Base-by-base conservation (phyloP, 805 yeast species). In the Scheffersomyces lignosus region DNA sequence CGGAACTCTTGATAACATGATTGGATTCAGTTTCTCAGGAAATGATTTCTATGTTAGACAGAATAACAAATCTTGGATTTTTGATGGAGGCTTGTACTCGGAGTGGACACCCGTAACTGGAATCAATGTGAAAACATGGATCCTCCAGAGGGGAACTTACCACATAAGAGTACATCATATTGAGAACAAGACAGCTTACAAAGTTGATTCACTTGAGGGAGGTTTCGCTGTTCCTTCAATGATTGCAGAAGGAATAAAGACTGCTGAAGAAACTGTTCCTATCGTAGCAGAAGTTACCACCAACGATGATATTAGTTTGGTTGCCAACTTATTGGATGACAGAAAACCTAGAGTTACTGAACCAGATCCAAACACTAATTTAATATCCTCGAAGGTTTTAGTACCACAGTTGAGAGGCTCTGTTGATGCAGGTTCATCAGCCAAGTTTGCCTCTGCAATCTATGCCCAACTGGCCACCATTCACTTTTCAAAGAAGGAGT, bases 311-410 rank as follows among this genome's bases (percentile, higher is more conserved):
- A 23, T 17, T 18, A 37, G 32, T 20, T 23, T 40, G 5, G 18
- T 40, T n/a, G 29, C 26, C 10, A 27, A 34, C 20, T 29, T 43
- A 26, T 30, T 34, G 35, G 37, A 4, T 10, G 14, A 29, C 3
- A 35, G 48, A 29, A 25, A 10, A 15, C 26, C 38, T 4, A 15
- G 16, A 9, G 36, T 38, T 7, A 18, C 25, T 15, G 17, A 31
- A 24, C 44, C 49, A 7, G 49, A 42, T 8, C 47, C 49, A 16
- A 44, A 44, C 32, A 31, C 40, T 4, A 42, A 43, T 32, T 13
- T 44, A 5, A 22, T 41, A 8, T 17, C 15, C 10, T 20, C 47
- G 9, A 42, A 39, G 29, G 42, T 35, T 5, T 9, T 36, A 1
- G 13, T 44, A 4, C 49, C 49, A 7, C 42, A 39, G 29, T 37